Evolutionary conservation across 192 early-diverging fungal genomes (phyloP).

Genomic region (Dissophora ornata): DNA sequence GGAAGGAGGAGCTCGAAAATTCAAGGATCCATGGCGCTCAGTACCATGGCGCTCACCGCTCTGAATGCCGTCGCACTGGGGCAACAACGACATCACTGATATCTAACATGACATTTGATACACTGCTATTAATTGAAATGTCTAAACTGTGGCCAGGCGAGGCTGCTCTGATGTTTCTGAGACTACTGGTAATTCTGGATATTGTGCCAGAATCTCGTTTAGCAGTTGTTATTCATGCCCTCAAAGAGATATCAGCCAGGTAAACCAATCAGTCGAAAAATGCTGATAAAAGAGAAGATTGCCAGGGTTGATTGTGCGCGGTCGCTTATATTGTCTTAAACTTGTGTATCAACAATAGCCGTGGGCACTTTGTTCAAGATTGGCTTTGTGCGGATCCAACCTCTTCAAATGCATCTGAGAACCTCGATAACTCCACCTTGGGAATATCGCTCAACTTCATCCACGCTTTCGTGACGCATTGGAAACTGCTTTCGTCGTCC

Average conservation of each 20-base stretch:
- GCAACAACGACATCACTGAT: slow-evolving; percentile 4
- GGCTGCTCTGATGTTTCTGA: slow-evolving; percentile 4
- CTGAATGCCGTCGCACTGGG: neutral
- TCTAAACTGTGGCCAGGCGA: slow-evolving; percentile 6
- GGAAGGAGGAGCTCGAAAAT: neutral
- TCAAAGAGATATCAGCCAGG: slow-evolving; percentile 44
- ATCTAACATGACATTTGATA: slow-evolving; percentile 35
- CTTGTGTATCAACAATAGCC: slow-evolving; percentile 16
- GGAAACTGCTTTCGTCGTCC: slow-evolving; percentile 16
- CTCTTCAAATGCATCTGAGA: neutral
- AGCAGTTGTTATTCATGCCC: slow-evolving; percentile 11
- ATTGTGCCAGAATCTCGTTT: slow-evolving; percentile 33
- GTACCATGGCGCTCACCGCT: neutral
- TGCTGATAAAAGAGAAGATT: no score
- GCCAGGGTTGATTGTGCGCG: no score
- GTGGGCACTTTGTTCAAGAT: slow-evolving; percentile 16
- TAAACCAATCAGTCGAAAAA: neutral
- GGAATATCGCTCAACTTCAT: slow-evolving; percentile 4
- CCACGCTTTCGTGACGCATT: slow-evolving; percentile 1
- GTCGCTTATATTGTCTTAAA: no score
- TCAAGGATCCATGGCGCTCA: neutral
- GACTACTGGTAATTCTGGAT: slow-evolving; percentile 10
- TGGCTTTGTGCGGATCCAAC: neutral
- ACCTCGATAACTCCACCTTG: neutral
- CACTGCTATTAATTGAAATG: slow-evolving; percentile 23